Conservation (phyloP, 257 asterid genomes). For the Fraxinus pennsylvanica region DNA sequence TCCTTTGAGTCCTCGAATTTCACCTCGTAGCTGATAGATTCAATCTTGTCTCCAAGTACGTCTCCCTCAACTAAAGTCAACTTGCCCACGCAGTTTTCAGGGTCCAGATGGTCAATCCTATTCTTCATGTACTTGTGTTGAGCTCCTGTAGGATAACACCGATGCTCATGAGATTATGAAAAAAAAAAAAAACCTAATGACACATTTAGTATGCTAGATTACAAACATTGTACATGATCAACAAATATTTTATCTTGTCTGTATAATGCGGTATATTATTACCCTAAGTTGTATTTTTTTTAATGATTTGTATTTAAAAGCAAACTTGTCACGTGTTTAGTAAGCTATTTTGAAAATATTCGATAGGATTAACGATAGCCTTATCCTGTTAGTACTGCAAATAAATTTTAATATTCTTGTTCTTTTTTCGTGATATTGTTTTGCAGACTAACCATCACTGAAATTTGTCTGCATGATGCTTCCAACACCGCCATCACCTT, state of each 20-base stretch:
- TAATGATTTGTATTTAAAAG: too few relatives aligned
- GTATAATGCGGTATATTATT: too few relatives aligned
- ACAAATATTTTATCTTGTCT: too few relatives aligned
- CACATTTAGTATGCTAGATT: not conserved
- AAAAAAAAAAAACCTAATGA: not conserved
- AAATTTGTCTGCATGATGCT: conserved; percentile 25
- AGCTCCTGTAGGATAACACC: not conserved
- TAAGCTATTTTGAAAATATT: too few relatives aligned
- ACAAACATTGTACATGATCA: not conserved
- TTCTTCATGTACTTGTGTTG: conserved; percentile 13
- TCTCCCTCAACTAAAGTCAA: conserved; percentile 33
- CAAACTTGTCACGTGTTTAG: too few relatives aligned
- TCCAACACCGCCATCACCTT: conserved; percentile 27
- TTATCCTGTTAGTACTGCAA: too few relatives aligned
- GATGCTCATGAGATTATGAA: not conserved
- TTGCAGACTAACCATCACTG: conserved; percentile 14
- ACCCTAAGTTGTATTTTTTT: too few relatives aligned
- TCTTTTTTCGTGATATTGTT: too few relatives aligned
- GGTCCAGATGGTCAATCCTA: conserved; percentile 29
- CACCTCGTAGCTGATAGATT: conserved; percentile 28
- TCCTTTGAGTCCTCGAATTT: conserved; percentile 30
- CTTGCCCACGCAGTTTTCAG: conserved; percentile 23
- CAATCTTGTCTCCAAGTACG: conserved; percentile 30
- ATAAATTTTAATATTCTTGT: too few relatives aligned
- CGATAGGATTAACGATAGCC: too few relatives aligned